Evolutionary conservation across 768 basidiomycete species (phyloP).

Genomic region (Coprinopsis strossmayeri): DNA sequence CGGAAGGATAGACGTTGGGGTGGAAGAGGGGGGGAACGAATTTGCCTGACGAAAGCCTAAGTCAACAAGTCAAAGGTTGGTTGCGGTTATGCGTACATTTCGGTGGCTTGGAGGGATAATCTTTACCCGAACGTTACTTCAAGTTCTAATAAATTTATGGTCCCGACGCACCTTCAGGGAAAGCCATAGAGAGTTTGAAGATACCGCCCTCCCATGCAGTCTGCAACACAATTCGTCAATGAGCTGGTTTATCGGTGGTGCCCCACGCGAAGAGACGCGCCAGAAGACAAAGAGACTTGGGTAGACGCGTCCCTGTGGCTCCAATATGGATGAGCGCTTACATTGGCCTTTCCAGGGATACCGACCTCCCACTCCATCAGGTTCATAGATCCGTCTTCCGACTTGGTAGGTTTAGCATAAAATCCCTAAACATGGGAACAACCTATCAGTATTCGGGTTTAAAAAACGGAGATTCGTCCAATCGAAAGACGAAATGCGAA

Average conservation of each 20-base stretch:
- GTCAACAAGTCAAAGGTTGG: neutral
- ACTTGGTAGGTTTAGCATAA: conserved; percentile 90
- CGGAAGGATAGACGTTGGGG: conserved; percentile 98
- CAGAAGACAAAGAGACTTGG: conserved; percentile 1
- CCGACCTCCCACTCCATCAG: conserved; percentile 99
- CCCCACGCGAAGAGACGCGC: conserved; percentile 12
- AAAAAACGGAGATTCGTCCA: neutral
- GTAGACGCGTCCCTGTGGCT: conserved; percentile 13
- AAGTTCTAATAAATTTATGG: neutral
- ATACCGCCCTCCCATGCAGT: conserved; percentile 97
- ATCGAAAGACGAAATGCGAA: neutral
- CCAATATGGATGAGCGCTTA: conserved; percentile 34
- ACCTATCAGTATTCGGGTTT: neutral
- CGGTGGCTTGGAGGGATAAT: conserved; percentile 92
- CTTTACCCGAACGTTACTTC: conserved; percentile 29
- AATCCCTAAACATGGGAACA: conserved; percentile 88
- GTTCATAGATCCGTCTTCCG: conserved; percentile 89
- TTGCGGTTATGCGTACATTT: conserved; percentile 58
- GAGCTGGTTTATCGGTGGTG: neutral
- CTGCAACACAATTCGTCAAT: conserved; percentile 33
- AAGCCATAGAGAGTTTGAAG: conserved; percentile 89
- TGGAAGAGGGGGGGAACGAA: conserved; percentile 94
- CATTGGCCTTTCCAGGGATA: conserved; percentile 87
- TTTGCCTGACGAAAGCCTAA: conserved; percentile 61
- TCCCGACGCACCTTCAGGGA: conserved; percentile 85